These are phyloP conservation scores for Chaetomium cochliodes DNA, from an alignment of 495 filamentous ascomycete genomes.

Conservation along the genomic window DNA sequence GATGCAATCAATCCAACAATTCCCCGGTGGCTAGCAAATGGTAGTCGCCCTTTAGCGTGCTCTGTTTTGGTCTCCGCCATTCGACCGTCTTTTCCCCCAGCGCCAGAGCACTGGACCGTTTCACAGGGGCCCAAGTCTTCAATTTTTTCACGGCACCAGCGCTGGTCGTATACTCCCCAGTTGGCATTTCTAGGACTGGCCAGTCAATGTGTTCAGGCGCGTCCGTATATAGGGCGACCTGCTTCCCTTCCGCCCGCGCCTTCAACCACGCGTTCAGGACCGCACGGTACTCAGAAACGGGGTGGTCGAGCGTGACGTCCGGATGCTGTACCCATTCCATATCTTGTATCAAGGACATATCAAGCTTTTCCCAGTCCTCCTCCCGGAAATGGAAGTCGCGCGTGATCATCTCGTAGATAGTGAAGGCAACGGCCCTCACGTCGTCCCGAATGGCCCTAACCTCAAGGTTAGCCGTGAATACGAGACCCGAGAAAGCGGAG, in stretches of 20 bases:
- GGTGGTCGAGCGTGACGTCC: background rate
- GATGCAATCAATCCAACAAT: background rate
- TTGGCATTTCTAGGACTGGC: background rate
- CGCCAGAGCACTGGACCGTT: background rate
- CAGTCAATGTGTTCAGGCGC: background rate
- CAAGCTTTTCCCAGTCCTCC: background rate
- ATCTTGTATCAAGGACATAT: background rate
- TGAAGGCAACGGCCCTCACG: slow-evolving; percentile 3
- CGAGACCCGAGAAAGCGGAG: background rate
- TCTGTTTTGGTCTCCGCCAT: background rate
- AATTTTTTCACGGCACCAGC: background rate
- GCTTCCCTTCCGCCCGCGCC: background rate
- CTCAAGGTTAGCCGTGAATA: background rate
- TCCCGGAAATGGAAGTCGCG: slow-evolving; percentile 10
- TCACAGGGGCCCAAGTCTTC: background rate
- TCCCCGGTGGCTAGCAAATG: background rate
- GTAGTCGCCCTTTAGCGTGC: background rate
- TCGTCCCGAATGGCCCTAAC: background rate
- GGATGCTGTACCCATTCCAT: background rate
- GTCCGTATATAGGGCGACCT: background rate
- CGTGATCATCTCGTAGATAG: background rate
- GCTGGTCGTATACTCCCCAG: background rate
- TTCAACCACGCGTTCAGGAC: background rate
- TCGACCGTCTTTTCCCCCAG: background rate
- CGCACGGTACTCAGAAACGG: background rate